Evolutionary conservation across 2,329 filamentous ascomycete species (phyloP).

Genomic region (Nectriaceae sp.): DNA sequence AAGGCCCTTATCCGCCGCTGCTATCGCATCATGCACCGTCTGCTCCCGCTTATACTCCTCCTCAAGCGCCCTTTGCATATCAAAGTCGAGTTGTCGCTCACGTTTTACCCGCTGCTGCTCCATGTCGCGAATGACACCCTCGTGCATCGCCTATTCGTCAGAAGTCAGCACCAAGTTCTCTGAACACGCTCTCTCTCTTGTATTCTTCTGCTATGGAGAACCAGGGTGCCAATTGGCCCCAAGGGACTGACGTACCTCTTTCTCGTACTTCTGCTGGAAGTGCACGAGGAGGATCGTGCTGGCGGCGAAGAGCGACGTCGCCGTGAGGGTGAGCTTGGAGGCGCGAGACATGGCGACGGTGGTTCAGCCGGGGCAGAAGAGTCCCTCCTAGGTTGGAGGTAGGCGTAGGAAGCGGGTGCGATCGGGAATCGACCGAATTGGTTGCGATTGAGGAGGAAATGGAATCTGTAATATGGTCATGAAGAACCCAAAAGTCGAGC

Average conservation of each 20-base stretch:
- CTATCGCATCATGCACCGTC: conserved; percentile 59
- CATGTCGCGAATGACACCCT: conserved; percentile 90
- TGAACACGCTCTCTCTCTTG: no score
- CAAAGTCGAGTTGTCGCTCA: conserved; percentile 92
- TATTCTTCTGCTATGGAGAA: no score
- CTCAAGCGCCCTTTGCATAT: conserved; percentile 83
- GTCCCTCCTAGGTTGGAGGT: not conserved
- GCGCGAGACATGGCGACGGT: conserved; percentile 74
- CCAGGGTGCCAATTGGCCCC: not conserved
- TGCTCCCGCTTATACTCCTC: conserved; percentile 89
- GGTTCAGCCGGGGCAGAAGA: not conserved
- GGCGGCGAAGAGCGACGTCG: conserved; percentile 74
- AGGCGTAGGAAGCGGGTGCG: not conserved
- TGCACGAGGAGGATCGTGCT: conserved; percentile 85
- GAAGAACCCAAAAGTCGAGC: conserved; percentile 6
- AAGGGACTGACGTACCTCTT: conserved; percentile 62
- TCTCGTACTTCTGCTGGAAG: conserved; percentile 81
- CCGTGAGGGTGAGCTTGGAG: conserved; percentile 81
- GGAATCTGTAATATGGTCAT: not conserved
- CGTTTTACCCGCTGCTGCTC: conserved; percentile 89
- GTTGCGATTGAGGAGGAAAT: not conserved
- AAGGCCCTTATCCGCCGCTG: conserved; percentile 23
- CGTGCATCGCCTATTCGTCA: conserved; percentile 79
- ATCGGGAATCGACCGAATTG: not conserved
- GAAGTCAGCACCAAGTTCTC: not conserved